Evolutionary conservation across 1,284 basidiomycete genomes (phyloP).

Genomic region (Trametes polyzona): DNA sequence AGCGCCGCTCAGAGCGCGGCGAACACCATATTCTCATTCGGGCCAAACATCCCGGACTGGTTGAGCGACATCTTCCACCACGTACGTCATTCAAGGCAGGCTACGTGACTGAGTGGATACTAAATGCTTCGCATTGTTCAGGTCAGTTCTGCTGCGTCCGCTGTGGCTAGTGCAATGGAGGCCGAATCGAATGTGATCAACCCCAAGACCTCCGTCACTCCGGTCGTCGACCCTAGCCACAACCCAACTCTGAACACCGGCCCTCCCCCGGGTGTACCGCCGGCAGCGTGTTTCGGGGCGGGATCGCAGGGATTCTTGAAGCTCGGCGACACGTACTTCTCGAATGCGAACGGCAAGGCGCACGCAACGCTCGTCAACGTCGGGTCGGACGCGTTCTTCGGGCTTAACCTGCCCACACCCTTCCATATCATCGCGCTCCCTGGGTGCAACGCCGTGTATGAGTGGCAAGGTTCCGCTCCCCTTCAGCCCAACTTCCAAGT

Average conservation of each 20-base stretch:
- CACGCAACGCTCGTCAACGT: slow-evolving; percentile 6
- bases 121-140: neutral
- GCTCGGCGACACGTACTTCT: slow-evolving; percentile 4
- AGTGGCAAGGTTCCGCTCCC: neutral
- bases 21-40: neutral
- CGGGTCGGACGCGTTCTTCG: slow-evolving; percentile 13
- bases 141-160: neutral
- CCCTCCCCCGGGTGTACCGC: neutral
- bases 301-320: slow-evolving; percentile 10
- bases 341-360: neutral
- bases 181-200: neutral
- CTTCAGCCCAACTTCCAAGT: neutral
- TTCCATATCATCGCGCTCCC: neutral
- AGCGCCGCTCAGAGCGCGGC: neutral
- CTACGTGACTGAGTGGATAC: neutral
- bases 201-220: neutral
- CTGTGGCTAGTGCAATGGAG: neutral
- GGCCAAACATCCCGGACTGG: neutral
- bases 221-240: slow-evolving; percentile 2
- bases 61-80: neutral
- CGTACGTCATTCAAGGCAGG: no score
- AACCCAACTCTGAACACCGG: neutral
- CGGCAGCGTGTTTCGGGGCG: slow-evolving; percentile 13
- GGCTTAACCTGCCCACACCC: neutral
- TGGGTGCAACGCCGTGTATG: neutral